Evolutionary conservation across 306 rosid genomes (phyloP).

Genomic region (Fragaria vesca): DNA sequence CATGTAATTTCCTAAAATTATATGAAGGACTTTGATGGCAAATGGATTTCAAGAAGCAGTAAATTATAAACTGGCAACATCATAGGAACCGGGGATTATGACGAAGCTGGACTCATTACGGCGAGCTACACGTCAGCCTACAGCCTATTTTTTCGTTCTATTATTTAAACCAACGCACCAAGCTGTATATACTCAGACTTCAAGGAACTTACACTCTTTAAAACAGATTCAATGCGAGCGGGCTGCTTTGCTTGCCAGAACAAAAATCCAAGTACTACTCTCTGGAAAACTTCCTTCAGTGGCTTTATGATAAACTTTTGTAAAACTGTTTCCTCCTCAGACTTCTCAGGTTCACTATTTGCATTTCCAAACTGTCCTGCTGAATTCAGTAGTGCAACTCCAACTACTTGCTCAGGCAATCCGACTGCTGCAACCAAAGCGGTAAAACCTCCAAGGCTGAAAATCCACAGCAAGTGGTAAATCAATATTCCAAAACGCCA

Average conservation of each 20-base stretch:
- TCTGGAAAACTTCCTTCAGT: conserved; percentile 77
- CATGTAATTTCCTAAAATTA: neutral
- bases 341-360: conserved; percentile 35
- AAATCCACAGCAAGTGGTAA: conserved; percentile 31
- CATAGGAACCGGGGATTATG: neutral
- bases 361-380: conserved; percentile 86
- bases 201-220: conserved; percentile 63
- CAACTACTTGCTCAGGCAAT: conserved; percentile 63
- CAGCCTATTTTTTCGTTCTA: neutral
- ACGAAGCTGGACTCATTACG: neutral
- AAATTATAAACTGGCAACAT: neutral
- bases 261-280: conserved; percentile 73
- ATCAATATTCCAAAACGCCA: neutral
- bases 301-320: conserved; percentile 69
- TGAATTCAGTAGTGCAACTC: conserved; percentile 79
- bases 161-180: neutral
- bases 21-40: neutral
- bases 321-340: conserved; percentile 65
- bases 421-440: conserved; percentile 82
- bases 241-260: conserved; percentile 98
- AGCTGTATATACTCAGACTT: neutral
- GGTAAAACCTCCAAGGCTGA: conserved; percentile 96
- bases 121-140: neutral
- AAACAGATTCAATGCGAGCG: conserved; percentile 64
- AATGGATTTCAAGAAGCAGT: neutral